Evolutionary conservation across 2,329 filamentous ascomycete genomes (phyloP).

Genomic region (Westerdykella sp.): DNA sequence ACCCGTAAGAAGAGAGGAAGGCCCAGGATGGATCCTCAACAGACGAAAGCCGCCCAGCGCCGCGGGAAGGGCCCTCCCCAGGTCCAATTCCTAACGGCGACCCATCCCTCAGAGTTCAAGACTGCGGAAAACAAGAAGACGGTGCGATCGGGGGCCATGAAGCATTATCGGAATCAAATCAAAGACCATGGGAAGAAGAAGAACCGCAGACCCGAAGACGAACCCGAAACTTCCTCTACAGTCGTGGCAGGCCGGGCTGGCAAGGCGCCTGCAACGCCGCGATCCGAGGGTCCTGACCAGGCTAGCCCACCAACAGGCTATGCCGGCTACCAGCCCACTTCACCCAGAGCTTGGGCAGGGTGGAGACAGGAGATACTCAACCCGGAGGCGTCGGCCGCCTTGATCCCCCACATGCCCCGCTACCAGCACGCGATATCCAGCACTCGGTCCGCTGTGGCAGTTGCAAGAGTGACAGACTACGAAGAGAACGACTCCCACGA

Average conservation of each 20-base stretch:
- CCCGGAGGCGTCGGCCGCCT: neutral
- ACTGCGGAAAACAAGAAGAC: conserved; percentile 19
- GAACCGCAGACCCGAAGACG: conserved; percentile 5
- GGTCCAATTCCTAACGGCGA: conserved; percentile 29
- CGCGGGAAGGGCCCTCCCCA: conserved; percentile 19
- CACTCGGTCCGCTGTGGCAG: conserved; percentile 1
- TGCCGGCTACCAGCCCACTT: neutral
- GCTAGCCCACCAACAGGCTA: too few species aligned
- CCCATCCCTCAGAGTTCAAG: conserved; percentile 28
- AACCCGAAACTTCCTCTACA: neutral
- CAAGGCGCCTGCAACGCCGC: neutral
- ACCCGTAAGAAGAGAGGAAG: conserved; percentile 11
- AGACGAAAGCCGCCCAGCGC: neutral
- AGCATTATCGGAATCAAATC: conserved; percentile 17
- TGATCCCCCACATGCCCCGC: neutral
- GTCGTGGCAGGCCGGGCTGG: neutral
- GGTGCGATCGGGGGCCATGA: conserved; percentile 32
- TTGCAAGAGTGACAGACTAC: conserved; percentile 10
- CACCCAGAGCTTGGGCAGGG: neutral
- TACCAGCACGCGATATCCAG: conserved; percentile 2
- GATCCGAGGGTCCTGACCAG: too few species aligned
- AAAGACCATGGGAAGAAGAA: conserved; percentile 5
- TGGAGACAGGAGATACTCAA: neutral
- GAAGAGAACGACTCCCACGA: conserved; percentile 16
- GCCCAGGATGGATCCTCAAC: too few species aligned